Evolutionary conservation across 2,329 filamentous ascomycete genomes (phyloP), one percentile per base, ranked within the genome.

Genomic region (Trichoderma asperellum): DNA sequence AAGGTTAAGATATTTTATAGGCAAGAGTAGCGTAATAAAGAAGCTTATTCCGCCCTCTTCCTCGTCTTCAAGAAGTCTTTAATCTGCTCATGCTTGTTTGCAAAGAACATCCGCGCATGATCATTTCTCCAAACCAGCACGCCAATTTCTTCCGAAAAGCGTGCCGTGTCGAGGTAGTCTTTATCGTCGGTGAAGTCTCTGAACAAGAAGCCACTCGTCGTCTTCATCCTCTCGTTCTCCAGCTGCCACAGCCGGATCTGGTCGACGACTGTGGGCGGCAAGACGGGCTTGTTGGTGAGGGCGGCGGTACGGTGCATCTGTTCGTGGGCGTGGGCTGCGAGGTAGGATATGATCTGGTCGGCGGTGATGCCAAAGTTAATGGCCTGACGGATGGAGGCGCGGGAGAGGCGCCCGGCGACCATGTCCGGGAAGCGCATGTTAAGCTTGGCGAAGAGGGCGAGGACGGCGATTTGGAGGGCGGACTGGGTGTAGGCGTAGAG

Each of bases 221-320:
- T 89, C 78, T 92, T 92, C 88, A 99, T 96, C 62, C 96, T 88
- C 82, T 99, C 96, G 72, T 95, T 94, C 80, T 99, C 96, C 64
- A 98, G 89, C 83, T 99, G 95, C 96, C 96, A 99, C 24, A 99
- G 88, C 2, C 94, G 88, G 75, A 99, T 97, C 83, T 99, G 96
- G 80, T 99, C 96, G 72, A 97, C 93, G 18, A 99, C 96, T 0
- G 96, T 98, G 0, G 96, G 94, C 1, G 96, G 96, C 2, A 99
- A 86, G 18, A 97, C 88, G 1, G 94, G 92, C 71, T 85, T 85
- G 75, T 87, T 87, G 71, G 86, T 75, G 59, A 84, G 73, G 32
- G 84, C 81, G 6, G 88, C 86, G 55, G 87, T 85, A 71, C 91
- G 91, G 74, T 91, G 90, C 88, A 99, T 93, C 79, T 98, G 93